Evolutionary conservation across 768 basidiomycete species (phyloP).

Genomic region (Calocera viscosa): DNA sequence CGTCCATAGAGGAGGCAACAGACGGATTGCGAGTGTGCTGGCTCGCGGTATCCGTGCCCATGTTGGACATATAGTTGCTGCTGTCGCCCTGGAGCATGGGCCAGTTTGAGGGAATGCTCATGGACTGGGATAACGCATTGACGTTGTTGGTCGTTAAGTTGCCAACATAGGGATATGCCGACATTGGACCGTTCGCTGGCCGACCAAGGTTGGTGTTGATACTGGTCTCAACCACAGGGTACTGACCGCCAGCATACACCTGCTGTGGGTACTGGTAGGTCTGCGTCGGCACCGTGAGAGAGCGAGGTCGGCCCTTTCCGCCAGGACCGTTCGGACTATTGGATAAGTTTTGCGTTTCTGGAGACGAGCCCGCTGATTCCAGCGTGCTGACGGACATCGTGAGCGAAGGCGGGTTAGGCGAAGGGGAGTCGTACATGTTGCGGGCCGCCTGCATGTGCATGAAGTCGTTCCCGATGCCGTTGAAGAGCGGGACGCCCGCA

Average conservation of each 20-base stretch:
- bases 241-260: neutral
- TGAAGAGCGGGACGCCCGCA: neutral
- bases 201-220: neutral
- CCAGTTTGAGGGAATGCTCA: neutral
- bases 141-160: neutral
- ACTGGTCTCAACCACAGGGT: neutral
- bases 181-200: neutral
- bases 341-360: conserved; percentile 1
- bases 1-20: neutral
- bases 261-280: neutral
- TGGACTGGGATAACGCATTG: neutral
- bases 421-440: conserved; percentile 10
- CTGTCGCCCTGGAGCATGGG: neutral
- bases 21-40: neutral
- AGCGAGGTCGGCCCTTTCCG: neutral
- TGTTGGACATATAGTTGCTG: neutral
- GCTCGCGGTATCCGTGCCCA: neutral
- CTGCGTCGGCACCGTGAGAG: neutral
- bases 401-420: conserved; percentile 7
- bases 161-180: neutral
- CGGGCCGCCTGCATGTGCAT: neutral
- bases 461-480: conserved; percentile 7
- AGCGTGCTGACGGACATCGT: conserved; percentile 6
- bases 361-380: conserved; percentile 4
- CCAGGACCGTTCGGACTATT: neutral